A percentile compares a stretch with the other conserved stretches of the same genome.
Evolutionary conservation across 2,329 filamentous ascomycete genomes (phyloP).

Genomic region (Mycosphaerella arachidis): DNA sequence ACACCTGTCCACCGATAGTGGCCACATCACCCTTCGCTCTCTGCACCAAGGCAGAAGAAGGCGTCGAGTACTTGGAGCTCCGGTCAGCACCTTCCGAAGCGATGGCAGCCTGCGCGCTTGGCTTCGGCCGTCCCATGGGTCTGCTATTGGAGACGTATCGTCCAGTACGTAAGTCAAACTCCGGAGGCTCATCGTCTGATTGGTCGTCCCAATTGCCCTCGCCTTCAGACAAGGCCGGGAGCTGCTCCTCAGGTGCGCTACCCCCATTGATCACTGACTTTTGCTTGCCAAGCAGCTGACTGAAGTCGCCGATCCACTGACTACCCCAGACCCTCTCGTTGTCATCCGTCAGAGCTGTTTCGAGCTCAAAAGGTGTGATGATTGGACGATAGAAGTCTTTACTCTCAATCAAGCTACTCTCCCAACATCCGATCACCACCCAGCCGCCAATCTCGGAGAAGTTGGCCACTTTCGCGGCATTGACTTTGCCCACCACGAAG

Average conservation of each 20-base stretch:
- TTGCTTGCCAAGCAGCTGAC: constrained; percentile 54
- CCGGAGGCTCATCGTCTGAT: constrained; percentile 60
- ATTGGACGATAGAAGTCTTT: constrained; percentile 84
- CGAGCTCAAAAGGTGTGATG: constrained; percentile 91
- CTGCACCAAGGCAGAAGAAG: constrained; percentile 55
- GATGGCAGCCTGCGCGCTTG: constrained; percentile 14
- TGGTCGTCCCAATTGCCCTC: constrained; percentile 65
- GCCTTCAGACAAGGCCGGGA: neutral
- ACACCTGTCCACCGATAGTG: constrained; percentile 78
- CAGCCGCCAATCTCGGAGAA: constrained; percentile 93
- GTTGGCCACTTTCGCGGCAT: constrained; percentile 92
- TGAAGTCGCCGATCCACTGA: constrained; percentile 84
- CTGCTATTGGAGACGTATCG: constrained; percentile 73
- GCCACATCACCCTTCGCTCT: constrained; percentile 67
- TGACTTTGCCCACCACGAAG: constrained; percentile 93
- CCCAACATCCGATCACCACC: constrained; percentile 98
- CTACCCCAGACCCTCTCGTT: constrained; percentile 77
- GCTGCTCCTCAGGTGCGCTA: constrained; percentile 27
- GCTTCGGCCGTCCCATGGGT: constrained; percentile 53
- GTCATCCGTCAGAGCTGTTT: constrained; percentile 70
- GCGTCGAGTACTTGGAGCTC: constrained; percentile 4
- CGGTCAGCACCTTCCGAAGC: neutral
- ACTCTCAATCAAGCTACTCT: constrained; percentile 86
- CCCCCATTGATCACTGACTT: constrained; percentile 23
- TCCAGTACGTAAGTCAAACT: constrained; percentile 88